A percentile compares a stretch with the other conserved stretches of the same genome.
Conservation (phyloP, 73 alveolate species). For the Blepharisma stoltei region DNA sequence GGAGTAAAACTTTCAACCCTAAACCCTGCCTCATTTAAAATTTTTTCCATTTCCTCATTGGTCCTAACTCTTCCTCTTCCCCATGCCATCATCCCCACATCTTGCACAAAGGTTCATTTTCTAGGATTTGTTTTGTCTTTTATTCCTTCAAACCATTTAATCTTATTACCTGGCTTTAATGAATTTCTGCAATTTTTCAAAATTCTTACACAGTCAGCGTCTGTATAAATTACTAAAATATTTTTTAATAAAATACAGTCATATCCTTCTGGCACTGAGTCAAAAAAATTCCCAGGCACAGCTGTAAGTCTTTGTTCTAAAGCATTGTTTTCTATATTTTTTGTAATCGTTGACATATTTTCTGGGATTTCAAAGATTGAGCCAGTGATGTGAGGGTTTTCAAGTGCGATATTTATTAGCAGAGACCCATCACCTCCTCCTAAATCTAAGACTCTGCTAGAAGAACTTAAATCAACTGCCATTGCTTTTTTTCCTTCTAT, state of each 20-base stretch:
- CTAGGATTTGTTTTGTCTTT: too few species aligned
- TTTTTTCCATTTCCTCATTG: too few species aligned
- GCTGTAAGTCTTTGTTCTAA: not conserved
- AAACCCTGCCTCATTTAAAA: too few species aligned
- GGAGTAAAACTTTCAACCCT: too few species aligned
- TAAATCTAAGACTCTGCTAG: not conserved
- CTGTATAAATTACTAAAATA: not conserved
- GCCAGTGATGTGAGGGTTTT: not conserved
- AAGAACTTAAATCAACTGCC: not conserved
- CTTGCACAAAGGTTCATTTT: too few species aligned
- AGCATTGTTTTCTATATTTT: not conserved
- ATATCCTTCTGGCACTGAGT: not conserved
- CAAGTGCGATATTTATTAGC: not conserved
- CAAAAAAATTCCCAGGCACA: not conserved
- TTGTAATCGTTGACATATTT: not conserved
- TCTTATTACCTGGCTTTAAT: too few species aligned
- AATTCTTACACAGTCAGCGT: not conserved
- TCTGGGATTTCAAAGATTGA: not conserved
- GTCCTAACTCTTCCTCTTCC: too few species aligned
- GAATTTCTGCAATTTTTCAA: too few species aligned
- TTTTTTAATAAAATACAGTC: not conserved
- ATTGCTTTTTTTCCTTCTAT: not conserved
- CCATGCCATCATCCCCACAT: too few species aligned
- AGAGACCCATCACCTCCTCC: constrained; percentile 6
- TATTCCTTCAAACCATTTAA: too few species aligned